phyloP scores from a whole-genome alignment of 2,329 filamentous ascomycete species.

The Aspergillus udagawae region DNA sequence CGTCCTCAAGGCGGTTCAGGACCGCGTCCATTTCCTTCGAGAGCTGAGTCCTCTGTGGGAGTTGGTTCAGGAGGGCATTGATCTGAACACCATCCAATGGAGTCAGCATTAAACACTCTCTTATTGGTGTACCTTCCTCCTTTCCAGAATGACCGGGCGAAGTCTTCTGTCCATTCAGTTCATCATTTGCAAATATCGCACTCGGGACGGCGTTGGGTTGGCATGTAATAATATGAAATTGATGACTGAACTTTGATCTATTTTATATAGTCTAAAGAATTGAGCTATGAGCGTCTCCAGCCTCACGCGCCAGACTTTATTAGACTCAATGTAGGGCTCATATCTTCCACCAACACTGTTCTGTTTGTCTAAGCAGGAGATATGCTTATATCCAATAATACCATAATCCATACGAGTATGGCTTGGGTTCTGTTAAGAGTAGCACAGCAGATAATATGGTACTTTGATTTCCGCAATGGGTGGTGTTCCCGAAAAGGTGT shows the following conservation, averaged over 20 bases:
- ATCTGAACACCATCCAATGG: constrained; percentile 96
- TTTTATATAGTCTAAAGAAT: constrained; percentile 16
- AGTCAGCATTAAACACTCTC: constrained; percentile 64
- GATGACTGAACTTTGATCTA: constrained; percentile 5
- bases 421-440: too few relatives aligned
- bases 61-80: constrained; percentile 92
- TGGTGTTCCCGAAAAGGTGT: too few relatives aligned
- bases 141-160: constrained; percentile 8
- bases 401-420: too few relatives aligned
- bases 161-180: constrained; percentile 6
- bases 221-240: constrained; percentile 18
- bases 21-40: constrained; percentile 85
- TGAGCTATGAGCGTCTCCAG: background rate
- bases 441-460: too few relatives aligned
- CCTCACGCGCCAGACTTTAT: background rate
- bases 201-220: constrained; percentile 23
- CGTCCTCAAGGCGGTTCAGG: constrained; percentile 86
- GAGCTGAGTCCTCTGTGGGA: constrained; percentile 97
- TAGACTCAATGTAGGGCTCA: background rate
- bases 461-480: too few relatives aligned
- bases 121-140: constrained; percentile 1
- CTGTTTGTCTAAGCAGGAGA: background rate
- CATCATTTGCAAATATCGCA: constrained; percentile 10
- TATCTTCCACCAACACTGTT: background rate
- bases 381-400: background rate